These are phyloP conservation scores for Gaertneriomyces semiglobifer DNA, from an alignment of 192 early-diverging fungal genomes.

Conservation along the genomic window DNA sequence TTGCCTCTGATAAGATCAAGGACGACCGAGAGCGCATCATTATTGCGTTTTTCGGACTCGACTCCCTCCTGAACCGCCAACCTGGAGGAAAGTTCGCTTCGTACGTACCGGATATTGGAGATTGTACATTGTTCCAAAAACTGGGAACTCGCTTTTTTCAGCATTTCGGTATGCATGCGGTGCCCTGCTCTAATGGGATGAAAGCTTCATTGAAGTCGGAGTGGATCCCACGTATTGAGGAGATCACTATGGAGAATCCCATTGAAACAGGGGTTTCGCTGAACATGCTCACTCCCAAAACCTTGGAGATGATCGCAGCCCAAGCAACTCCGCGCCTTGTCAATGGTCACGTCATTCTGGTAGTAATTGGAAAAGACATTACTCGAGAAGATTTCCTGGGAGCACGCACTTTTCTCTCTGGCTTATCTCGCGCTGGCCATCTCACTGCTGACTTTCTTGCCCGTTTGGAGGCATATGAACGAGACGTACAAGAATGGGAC, in stretches of 20 bases:
- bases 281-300: not conserved
- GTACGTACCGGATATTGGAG: not conserved
- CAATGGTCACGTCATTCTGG: slow-evolving; percentile 3
- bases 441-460: slow-evolving; percentile 16
- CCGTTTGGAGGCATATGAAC: not conserved
- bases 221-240: too few species aligned
- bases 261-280: too few species aligned
- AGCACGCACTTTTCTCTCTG: not conserved
- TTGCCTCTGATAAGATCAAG: not conserved
- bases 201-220: not conserved
- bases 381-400: slow-evolving; percentile 14
- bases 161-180: not conserved
- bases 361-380: slow-evolving; percentile 19
- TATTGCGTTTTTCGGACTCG: slow-evolving; percentile 8
- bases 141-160: slow-evolving; percentile 1
- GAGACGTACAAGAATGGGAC: not conserved
- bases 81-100: not conserved
- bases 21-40: not conserved
- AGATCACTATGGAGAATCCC: too few species aligned
- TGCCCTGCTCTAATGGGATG: not conserved
- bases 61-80: slow-evolving; percentile 6
- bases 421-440: slow-evolving; percentile 9
- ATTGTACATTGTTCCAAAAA: not conserved
- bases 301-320: not conserved
- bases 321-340: slow-evolving; percentile 3